Evolutionary conservation across 345 rosid genomes (phyloP).

Genomic region (Gossypium ekmanianum): DNA sequence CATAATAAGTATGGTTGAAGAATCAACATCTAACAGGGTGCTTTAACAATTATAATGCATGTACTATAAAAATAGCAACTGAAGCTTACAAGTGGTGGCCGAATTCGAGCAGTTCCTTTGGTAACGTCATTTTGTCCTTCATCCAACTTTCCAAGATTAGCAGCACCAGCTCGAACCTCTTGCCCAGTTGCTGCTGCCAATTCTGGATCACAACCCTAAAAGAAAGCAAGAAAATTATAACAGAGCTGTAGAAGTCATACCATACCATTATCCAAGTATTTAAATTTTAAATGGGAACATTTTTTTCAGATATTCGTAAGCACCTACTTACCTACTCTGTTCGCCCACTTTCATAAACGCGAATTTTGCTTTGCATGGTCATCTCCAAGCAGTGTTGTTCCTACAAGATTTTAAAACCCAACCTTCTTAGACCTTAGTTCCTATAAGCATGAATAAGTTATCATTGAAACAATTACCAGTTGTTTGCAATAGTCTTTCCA

Average conservation of each 20-base stretch:
- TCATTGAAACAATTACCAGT: slow-evolving; percentile 56
- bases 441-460: slow-evolving; percentile 6
- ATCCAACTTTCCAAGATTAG: slow-evolving; percentile 55
- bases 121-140: slow-evolving; percentile 49
- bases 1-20: background rate
- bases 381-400: slow-evolving; percentile 85
- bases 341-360: slow-evolving; percentile 94
- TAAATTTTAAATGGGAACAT: background rate
- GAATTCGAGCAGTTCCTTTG: slow-evolving; percentile 59
- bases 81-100: slow-evolving; percentile 76
- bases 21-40: background rate
- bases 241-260: background rate
- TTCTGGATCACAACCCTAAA: slow-evolving; percentile 93
- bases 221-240: slow-evolving; percentile 15
- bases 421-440: slow-evolving; percentile 27
- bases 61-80: slow-evolving; percentile 8
- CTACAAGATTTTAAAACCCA: slow-evolving; percentile 39
- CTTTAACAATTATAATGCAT: background rate
- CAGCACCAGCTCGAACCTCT: slow-evolving; percentile 55
- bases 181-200: slow-evolving; percentile 93
- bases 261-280: background rate
- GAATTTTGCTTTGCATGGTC: slow-evolving; percentile 97
- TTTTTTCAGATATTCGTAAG: slow-evolving; percentile 6
- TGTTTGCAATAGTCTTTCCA: slow-evolving; percentile 98
- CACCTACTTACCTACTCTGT: slow-evolving; percentile 66